Conservation (phyloP, 148 eudicot genomes). For the Fagopyrum homotropicum region DNA sequence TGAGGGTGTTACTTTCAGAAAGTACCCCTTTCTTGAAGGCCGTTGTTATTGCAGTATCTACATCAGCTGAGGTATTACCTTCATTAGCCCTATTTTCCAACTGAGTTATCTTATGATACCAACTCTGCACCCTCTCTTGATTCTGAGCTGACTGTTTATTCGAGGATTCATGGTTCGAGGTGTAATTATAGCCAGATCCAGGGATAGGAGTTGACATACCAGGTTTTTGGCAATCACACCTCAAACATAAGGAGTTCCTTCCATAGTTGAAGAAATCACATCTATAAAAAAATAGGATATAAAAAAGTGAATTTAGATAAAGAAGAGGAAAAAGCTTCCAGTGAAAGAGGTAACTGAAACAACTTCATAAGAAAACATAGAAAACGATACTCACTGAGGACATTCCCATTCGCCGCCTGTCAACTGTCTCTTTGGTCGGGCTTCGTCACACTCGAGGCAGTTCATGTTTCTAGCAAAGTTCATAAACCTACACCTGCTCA, state of each 20-base stretch:
- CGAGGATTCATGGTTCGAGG: conserved; percentile 18
- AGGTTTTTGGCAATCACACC: conserved; percentile 77
- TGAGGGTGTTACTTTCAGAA: conserved; percentile 11
- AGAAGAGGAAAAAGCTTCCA: conserved; percentile 3
- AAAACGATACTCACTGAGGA: conserved; percentile 65
- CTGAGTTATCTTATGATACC: conserved; percentile 49
- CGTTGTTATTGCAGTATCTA: conserved; percentile 38
- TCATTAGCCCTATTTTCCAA: conserved; percentile 33
- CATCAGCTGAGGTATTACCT: conserved; percentile 24
- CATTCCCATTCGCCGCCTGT: conserved; percentile 92
- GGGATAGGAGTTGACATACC: conserved; percentile 19
- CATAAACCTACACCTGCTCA: conserved; percentile 82
- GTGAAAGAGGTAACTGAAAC: not conserved
- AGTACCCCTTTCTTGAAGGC: conserved; percentile 33
- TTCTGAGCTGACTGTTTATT: conserved; percentile 28
- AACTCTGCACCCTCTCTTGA: conserved; percentile 40
- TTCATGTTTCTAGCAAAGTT: conserved; percentile 70
- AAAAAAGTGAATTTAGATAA: not conserved
- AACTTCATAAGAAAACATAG: not conserved
- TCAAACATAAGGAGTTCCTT: conserved; percentile 54
- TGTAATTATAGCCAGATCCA: conserved; percentile 15
- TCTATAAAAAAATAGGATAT: conserved; percentile 27
- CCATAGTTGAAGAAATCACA: conserved; percentile 76
- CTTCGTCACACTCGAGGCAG: conserved; percentile 76
- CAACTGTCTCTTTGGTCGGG: conserved; percentile 56